These are phyloP conservation scores for Leucogyrophana mollusca DNA, from an alignment of 768 basidiomycete genomes.

Conservation along the genomic window DNA sequence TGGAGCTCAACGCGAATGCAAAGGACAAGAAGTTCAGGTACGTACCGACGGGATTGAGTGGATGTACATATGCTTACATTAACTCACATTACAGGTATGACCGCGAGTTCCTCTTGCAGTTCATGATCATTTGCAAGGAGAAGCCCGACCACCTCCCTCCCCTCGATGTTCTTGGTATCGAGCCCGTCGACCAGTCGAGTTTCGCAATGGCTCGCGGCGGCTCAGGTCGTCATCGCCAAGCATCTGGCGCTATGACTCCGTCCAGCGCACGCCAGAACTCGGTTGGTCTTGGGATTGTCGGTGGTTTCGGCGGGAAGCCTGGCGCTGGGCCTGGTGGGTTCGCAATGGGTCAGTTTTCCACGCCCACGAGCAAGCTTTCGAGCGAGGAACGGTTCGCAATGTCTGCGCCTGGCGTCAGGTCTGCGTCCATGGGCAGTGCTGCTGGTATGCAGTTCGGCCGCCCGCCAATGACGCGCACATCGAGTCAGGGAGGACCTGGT, in stretches of 20 bases:
- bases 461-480: constrained; percentile 67
- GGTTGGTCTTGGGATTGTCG: constrained; percentile 45
- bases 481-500: constrained; percentile 62
- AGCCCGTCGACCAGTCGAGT: constrained; percentile 60
- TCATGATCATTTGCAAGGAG: constrained; percentile 93
- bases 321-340: constrained; percentile 27
- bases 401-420: constrained; percentile 41
- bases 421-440: constrained; percentile 56
- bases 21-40: constrained; percentile 90
- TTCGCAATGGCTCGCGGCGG: constrained; percentile 57
- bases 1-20: constrained; percentile 81
- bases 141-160: constrained; percentile 90
- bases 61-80: constrained; percentile 3
- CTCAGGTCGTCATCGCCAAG: constrained; percentile 58
- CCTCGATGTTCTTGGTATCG: constrained; percentile 88
- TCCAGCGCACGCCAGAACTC: constrained; percentile 44
- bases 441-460: constrained; percentile 46
- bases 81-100: constrained; percentile 65
- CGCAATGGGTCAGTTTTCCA: constrained; percentile 70
- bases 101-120: constrained; percentile 95
- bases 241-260: constrained; percentile 41
- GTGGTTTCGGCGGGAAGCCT: constrained; percentile 30
- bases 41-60: no score
- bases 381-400: constrained; percentile 69
- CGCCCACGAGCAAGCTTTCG: constrained; percentile 52